Evolutionary conservation across 495 filamentous ascomycete genomes (phyloP), one percentile per base, ranked within the genome.

Genomic region (Aspergillus taichungensis): DNA sequence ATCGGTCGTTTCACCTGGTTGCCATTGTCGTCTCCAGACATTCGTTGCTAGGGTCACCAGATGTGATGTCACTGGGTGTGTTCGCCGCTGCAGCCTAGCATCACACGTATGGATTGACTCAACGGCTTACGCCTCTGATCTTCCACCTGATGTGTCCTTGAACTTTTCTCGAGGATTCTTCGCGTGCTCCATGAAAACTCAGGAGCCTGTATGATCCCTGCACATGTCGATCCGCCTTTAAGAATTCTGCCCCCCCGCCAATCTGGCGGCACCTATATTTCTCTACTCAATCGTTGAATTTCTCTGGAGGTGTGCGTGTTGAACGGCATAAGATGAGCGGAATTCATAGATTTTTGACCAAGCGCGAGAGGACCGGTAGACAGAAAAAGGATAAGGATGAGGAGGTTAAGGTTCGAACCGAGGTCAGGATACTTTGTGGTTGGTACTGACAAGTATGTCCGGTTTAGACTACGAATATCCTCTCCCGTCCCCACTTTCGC

Each of bases 271-370:
- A 5, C 32, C 32, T 34, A 2, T 34, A 34, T 29, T 31, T 28
- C 27, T 18, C 10, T 41, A 6, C 33, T 35, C 9, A 43, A 39
- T 14, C 37, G 30, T 13, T 40, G 34, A n/a, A 24, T 31, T 31
- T 42, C 6, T 14, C 33, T 8, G 2, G 13, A n/a, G 13, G 31
- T 34, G 24, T 13, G 40, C 12, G 52, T 37, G 10, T 35, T 27
- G 30, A 11, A 8, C 32, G 30, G 13, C 32, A 8, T 37, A 62
- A 50, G 34, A 82, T 80, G 76, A 77, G 72, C 60, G 78, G 76
- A 7, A 74, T 85, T 49, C 74, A 80, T 49, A 67, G 78, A 50
- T 83, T 92, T 53, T 78, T 88, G 40, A 88, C 82, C 42, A 76
- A 82, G 51, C 77, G 85, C 36, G 85, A 90, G 35, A 88, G 84